Conservation (phyloP, 768 basidiomycete species). For the Coprinopsis strossmayeri region DNA sequence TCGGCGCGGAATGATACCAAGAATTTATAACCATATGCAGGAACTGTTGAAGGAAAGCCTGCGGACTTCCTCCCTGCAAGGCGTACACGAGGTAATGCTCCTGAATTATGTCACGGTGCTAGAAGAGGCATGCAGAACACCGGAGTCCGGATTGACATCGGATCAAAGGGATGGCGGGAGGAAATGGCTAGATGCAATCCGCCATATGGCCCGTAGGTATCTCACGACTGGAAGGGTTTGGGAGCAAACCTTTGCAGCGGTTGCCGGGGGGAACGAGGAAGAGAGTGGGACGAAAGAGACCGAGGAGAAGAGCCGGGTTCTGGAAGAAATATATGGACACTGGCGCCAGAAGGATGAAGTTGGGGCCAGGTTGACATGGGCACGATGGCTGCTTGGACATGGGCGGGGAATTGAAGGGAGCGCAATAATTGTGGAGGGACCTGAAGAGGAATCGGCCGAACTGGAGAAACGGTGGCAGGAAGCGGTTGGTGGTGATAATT, state of each 20-base stretch:
- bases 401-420: slow-evolving; percentile 36
- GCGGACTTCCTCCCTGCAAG: slow-evolving; percentile 27
- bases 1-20: slow-evolving; percentile 2
- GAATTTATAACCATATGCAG: slow-evolving; percentile 21
- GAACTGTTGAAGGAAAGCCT: slow-evolving; percentile 41
- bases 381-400: slow-evolving; percentile 36
- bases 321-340: slow-evolving; percentile 31
- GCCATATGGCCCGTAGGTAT: slow-evolving; percentile 34
- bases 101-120: slow-evolving; percentile 35
- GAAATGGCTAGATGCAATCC: slow-evolving; percentile 25
- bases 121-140: slow-evolving; percentile 17
- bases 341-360: slow-evolving; percentile 35
- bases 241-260: slow-evolving; percentile 32
- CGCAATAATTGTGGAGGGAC: slow-evolving; percentile 26
- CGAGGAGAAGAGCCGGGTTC: slow-evolving; percentile 19
- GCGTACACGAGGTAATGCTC: slow-evolving; percentile 42
- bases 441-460: slow-evolving; percentile 20
- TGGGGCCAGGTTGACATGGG: slow-evolving; percentile 38
- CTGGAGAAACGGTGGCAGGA: slow-evolving; percentile 30
- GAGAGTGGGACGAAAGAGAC: slow-evolving; percentile 8
- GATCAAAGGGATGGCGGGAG: slow-evolving; percentile 21
- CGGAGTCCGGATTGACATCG: slow-evolving; percentile 20
- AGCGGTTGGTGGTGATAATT: slow-evolving; percentile 7
- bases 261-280: slow-evolving; percentile 15
- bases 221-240: slow-evolving; percentile 38